These are phyloP conservation scores for Plectosphaerella plurivora DNA, from an alignment of 2,329 filamentous ascomycete species.

Conservation along the genomic window DNA sequence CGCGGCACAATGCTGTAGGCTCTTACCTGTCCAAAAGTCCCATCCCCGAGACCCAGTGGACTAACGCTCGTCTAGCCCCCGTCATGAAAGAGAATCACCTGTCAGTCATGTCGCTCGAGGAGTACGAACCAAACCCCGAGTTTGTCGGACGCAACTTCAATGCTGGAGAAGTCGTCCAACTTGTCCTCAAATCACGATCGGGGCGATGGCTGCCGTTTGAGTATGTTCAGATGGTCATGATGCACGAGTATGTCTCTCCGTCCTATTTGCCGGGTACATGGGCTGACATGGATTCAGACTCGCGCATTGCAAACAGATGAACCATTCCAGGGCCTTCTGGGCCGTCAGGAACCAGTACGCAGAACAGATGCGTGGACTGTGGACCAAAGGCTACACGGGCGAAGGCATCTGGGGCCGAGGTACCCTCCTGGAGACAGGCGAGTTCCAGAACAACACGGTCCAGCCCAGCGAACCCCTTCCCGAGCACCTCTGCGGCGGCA, in stretches of 20 bases:
- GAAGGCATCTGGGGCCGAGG: constrained; percentile 83
- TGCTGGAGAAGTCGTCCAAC: constrained; percentile 78
- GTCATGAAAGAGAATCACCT: constrained; percentile 65
- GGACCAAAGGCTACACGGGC: constrained; percentile 67
- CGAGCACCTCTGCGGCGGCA: constrained; percentile 76
- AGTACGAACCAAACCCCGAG: constrained; percentile 75
- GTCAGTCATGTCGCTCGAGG: constrained; percentile 68
- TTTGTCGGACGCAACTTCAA: constrained; percentile 91
- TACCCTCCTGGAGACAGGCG: constrained; percentile 54
- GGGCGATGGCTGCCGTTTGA: constrained; percentile 74
- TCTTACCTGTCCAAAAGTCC: background rate
- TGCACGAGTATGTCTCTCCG: constrained; percentile 60
- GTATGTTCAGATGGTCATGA: constrained; percentile 93
- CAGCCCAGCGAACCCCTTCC: constrained; percentile 53
- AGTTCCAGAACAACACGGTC: constrained; percentile 51
- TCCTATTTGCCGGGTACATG: background rate
- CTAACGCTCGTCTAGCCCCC: constrained; percentile 42
- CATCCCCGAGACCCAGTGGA: background rate
- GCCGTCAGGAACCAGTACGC: constrained; percentile 70
- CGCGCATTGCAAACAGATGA: constrained; percentile 89
- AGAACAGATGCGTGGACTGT: constrained; percentile 64
- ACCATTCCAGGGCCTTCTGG: constrained; percentile 80
- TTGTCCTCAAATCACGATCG: constrained; percentile 67
- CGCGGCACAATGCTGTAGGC: constrained; percentile 70
- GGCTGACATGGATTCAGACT: constrained; percentile 49